Conservation (phyloP, 1,284 basidiomycete genomes). For the Ustilago loliicola region DNA sequence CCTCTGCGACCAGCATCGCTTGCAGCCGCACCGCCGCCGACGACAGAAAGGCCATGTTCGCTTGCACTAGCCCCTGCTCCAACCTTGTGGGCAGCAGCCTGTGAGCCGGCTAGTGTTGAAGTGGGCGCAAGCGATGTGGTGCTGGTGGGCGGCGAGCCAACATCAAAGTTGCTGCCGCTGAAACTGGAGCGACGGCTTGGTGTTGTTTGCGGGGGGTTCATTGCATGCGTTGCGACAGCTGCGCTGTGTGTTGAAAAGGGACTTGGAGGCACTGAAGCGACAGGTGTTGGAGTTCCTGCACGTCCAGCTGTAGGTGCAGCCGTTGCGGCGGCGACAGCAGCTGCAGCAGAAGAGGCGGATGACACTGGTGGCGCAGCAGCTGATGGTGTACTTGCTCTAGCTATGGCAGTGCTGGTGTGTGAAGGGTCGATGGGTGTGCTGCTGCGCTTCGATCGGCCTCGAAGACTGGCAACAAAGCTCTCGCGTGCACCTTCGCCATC, state of each 20-base stretch:
- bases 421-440: slow-evolving; percentile 59
- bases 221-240: slow-evolving; percentile 46
- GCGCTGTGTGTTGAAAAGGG: slow-evolving; percentile 49
- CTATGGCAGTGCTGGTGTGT: slow-evolving; percentile 28
- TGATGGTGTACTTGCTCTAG: slow-evolving; percentile 39
- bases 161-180: slow-evolving; percentile 63
- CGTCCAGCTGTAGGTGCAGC: slow-evolving; percentile 27
- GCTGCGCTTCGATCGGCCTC: slow-evolving; percentile 57
- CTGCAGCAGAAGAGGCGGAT: slow-evolving; percentile 27
- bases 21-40: slow-evolving; percentile 11
- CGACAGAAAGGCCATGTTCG: slow-evolving; percentile 22
- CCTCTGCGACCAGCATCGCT: slow-evolving; percentile 34
- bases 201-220: slow-evolving; percentile 65
- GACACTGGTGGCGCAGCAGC: slow-evolving; percentile 21
- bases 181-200: slow-evolving; percentile 65
- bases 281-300: slow-evolving; percentile 53
- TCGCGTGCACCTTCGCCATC: slow-evolving; percentile 56
- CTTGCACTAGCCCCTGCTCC: slow-evolving; percentile 4
- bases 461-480: slow-evolving; percentile 52
- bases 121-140: slow-evolving; percentile 55
- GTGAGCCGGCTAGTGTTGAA: slow-evolving; percentile 35
- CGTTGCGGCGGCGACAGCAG: background rate
- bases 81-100: slow-evolving; percentile 19
- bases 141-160: slow-evolving; percentile 64
- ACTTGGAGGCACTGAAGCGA: slow-evolving; percentile 52